Percentiles rank a stretch among this genome's conserved stretches.
phyloP scores from a whole-genome alignment of 192 early-diverging fungal species.

The Funneliformis geosporum region DNA sequence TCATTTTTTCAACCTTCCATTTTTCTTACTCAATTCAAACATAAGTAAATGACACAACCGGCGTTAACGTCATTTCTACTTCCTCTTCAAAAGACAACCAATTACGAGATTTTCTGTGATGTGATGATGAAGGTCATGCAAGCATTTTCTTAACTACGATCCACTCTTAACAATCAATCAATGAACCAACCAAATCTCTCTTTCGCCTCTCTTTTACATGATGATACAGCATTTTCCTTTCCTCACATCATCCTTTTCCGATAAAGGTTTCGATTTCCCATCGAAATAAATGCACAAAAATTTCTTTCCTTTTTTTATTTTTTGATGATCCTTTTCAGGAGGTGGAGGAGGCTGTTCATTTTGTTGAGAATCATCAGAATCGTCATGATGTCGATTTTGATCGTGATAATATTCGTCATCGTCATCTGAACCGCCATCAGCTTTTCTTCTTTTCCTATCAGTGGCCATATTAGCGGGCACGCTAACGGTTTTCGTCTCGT shows the following conservation, averaged over 20 bases:
- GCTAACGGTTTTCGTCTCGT: conserved; percentile 11
- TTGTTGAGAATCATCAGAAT: neutral
- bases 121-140: neutral
- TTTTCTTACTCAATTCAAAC: neutral
- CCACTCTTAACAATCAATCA: too few species aligned
- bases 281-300: neutral
- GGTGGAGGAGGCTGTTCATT: neutral
- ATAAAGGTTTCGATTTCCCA: neutral
- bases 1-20: too few species aligned
- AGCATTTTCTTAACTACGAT: too few species aligned
- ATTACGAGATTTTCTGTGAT: too few species aligned
- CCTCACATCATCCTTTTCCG: neutral
- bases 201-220: neutral
- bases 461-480: conserved; percentile 33
- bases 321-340: neutral
- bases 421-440: conserved; percentile 14
- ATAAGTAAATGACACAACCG: neutral
- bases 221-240: neutral
- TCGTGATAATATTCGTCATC: neutral
- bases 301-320: neutral
- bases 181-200: neutral
- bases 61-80: neutral
- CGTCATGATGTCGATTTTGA: neutral
- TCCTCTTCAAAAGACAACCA: neutral
- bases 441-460: conserved; percentile 26